These are phyloP conservation scores for Sporopachydermia quercuum DNA, from an alignment of 805 yeast species.

Conservation along the genomic window DNA sequence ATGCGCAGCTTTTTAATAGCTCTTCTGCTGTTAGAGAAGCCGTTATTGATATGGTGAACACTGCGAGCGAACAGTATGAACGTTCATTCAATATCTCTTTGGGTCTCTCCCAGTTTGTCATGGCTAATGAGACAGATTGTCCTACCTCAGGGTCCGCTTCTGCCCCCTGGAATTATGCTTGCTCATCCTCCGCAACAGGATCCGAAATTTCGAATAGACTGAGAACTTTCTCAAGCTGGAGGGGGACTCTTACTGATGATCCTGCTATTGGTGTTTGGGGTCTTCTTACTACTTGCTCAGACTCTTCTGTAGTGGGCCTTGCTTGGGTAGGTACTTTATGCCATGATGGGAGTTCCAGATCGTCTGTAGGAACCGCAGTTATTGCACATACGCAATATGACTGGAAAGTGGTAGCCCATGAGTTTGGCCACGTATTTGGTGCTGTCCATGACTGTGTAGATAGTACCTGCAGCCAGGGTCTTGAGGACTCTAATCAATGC, in stretches of 20 bases:
- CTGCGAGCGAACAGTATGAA: conserved; percentile 21
- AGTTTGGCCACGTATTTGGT: conserved; percentile 24
- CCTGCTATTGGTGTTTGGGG: conserved; percentile 23
- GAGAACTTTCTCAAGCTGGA: conserved; percentile 17
- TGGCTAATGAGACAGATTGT: conserved; percentile 15
- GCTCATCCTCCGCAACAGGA: conserved; percentile 9
- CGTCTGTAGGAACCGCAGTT: conserved; percentile 19
- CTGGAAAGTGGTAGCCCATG: conserved; percentile 23
- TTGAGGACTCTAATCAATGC: conserved; percentile 15
- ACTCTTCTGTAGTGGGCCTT: conserved; percentile 21
- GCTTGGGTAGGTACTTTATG: conserved; percentile 23
- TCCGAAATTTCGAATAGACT: conserved; percentile 14
- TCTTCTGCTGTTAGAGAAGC: conserved; percentile 14
- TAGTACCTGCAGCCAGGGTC: conserved; percentile 17
- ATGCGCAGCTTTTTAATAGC: conserved; percentile 13
- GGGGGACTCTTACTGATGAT: conserved; percentile 11
- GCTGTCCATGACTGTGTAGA: conserved; percentile 25
- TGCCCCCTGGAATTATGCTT: conserved; percentile 16
- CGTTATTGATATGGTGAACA: conserved; percentile 17
- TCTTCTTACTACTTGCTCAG: conserved; percentile 18
- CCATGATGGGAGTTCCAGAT: conserved; percentile 8
- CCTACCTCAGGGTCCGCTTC: conserved; percentile 9
- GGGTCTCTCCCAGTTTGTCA: conserved; percentile 16
- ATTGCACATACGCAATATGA: conserved; percentile 18
- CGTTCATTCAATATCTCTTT: conserved; percentile 20